Evolutionary conservation across 441 rosid genomes (phyloP).

Genomic region (Pelargonium fulgidum): DNA sequence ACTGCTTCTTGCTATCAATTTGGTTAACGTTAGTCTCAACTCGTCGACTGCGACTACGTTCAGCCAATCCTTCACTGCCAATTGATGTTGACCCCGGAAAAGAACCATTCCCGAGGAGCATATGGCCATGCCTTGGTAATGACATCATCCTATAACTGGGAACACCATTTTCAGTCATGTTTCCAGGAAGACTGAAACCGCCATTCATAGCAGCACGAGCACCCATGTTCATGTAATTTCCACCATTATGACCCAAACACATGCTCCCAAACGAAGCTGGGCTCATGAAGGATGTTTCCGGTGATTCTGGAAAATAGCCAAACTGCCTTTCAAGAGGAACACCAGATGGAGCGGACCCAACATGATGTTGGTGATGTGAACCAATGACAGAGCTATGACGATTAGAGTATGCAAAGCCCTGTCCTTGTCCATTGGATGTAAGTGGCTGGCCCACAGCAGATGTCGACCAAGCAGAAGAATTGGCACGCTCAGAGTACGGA

Average conservation of each 20-base stretch:
- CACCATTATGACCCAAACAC: constrained; percentile 48
- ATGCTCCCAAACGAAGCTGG: constrained; percentile 42
- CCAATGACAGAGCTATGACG: constrained; percentile 45
- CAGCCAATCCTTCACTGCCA: constrained; percentile 54
- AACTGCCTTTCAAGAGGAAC: constrained; percentile 55
- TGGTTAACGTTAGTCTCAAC: constrained; percentile 52
- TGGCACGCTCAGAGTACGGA: constrained; percentile 42
- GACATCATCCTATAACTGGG: constrained; percentile 61
- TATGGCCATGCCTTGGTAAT: constrained; percentile 56
- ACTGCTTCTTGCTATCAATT: constrained; percentile 63
- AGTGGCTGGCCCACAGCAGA: constrained; percentile 54
- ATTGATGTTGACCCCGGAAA: constrained; percentile 40
- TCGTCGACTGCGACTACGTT: constrained; percentile 60
- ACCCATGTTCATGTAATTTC: constrained; percentile 47
- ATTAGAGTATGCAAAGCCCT: constrained; percentile 42
- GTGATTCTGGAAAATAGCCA: constrained; percentile 68
- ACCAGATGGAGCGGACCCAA: constrained; percentile 82
- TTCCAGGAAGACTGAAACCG: constrained; percentile 45
- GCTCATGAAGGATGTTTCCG: constrained; percentile 50
- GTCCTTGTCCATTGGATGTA: constrained; percentile 44
- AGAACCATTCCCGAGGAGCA: constrained; percentile 47
- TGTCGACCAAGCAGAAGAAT: constrained; percentile 54
- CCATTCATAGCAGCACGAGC: constrained; percentile 41
- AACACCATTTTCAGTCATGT: constrained; percentile 39
- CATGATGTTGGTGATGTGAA: constrained; percentile 58